Evolutionary conservation across 495 filamentous ascomycete species (phyloP).

Genomic region (Aspergillus affinis): DNA sequence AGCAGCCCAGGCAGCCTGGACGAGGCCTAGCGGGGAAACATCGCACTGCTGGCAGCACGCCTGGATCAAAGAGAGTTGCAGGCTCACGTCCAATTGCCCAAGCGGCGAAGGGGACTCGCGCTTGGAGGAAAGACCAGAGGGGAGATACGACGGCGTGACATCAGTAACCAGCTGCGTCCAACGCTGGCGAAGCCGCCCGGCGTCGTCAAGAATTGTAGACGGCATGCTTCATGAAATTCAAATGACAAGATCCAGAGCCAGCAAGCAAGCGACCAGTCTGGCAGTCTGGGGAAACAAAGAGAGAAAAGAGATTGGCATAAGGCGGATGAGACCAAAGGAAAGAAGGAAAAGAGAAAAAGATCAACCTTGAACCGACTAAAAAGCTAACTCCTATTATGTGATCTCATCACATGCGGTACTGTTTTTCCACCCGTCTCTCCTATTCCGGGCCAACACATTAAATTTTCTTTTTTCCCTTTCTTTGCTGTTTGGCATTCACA

Average conservation of each 20-base stretch:
- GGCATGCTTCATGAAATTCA: conserved; percentile 12
- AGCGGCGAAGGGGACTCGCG: conserved; percentile 3
- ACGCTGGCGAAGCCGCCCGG: conserved; percentile 17
- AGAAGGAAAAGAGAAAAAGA: conserved; percentile 1
- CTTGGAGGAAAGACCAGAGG: conserved; percentile 14
- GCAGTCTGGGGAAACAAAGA: conserved; percentile 8
- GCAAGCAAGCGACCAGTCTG: conserved; percentile 6
- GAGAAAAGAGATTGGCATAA: conserved; percentile 5
- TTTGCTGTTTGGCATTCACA: neutral
- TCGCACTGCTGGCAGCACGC: conserved; percentile 35
- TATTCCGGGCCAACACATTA: neutral
- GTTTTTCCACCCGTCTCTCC: neutral
- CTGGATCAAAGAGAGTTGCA: conserved; percentile 14
- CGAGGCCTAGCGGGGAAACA: conserved; percentile 36
- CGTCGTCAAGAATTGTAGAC: conserved; percentile 17
- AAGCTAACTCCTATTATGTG: neutral
- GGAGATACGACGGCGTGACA: conserved; percentile 19
- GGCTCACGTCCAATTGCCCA: conserved; percentile 11
- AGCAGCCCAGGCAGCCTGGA: conserved; percentile 49
- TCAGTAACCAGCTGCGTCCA: conserved; percentile 18
- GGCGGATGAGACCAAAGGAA: neutral
- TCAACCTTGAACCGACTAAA: neutral
- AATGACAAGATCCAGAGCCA: conserved; percentile 10
- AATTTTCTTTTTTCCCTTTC: neutral
- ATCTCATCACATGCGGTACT: neutral